phyloP scores from a whole-genome alignment of 208 protist species.

The Trichomonas tenax region DNA sequence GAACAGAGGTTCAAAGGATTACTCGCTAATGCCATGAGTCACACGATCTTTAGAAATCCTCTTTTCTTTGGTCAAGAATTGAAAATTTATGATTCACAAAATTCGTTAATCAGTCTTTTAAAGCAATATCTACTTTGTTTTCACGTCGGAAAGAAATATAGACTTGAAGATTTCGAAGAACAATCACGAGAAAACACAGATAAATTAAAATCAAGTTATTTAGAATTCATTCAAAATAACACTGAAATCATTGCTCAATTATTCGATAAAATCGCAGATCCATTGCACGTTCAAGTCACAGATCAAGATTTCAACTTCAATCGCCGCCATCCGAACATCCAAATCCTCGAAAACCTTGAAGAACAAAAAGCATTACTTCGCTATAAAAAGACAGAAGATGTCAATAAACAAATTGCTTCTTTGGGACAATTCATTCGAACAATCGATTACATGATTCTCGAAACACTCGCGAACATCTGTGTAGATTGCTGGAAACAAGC shows the following conservation, averaged over 20 bases:
- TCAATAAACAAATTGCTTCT: background rate
- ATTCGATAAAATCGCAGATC: background rate
- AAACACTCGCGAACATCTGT: background rate
- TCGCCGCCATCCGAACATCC: background rate
- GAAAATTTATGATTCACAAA: background rate
- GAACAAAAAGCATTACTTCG: background rate
- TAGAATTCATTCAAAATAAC: background rate
- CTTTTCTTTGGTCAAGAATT: background rate
- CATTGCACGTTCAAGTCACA: background rate
- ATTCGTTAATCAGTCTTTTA: background rate
- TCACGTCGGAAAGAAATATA: background rate
- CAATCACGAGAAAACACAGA: background rate
- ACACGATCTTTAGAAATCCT: background rate
- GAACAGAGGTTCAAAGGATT: background rate
- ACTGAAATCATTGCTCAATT: background rate
- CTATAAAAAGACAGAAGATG: background rate
- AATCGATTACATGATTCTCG: background rate
- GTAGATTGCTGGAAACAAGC: background rate
- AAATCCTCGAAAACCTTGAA: background rate
- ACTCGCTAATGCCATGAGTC: too few relatives aligned
- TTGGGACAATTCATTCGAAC: background rate
- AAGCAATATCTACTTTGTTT: background rate
- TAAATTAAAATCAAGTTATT: background rate
- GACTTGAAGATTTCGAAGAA: background rate
- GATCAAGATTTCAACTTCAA: background rate